Conservation (phyloP, 2,329 filamentous ascomycete genomes). For the Pseudogymnoascus sp. region DNA sequence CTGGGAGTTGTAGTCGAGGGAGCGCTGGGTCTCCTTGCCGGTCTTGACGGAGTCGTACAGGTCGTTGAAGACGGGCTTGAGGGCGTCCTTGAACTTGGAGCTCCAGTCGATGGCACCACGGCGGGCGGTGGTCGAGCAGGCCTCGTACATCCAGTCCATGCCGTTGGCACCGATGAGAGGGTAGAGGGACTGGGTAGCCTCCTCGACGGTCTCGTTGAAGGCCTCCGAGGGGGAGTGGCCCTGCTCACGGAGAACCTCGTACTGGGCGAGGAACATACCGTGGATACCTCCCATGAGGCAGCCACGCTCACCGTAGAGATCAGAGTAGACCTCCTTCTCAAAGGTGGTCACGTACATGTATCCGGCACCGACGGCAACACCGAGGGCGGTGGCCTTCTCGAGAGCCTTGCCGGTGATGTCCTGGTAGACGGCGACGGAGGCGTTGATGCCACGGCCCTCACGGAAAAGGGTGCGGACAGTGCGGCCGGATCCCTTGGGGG, state of each 20-base stretch:
- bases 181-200: constrained; percentile 97
- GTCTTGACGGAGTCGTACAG: constrained; percentile 90
- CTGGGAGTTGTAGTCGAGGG: constrained; percentile 94
- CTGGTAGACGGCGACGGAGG: constrained; percentile 95
- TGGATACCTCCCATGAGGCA: constrained; percentile 99
- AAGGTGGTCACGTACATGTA: constrained; percentile 99
- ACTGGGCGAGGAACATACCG: constrained; percentile 99
- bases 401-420: constrained; percentile 96
- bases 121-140: constrained; percentile 96
- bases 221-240: constrained; percentile 97
- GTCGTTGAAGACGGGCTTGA: constrained; percentile 98
- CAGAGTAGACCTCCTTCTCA: constrained; percentile 99
- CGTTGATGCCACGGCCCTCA: constrained; percentile 99
- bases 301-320: constrained; percentile 98
- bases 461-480: constrained; percentile 98
- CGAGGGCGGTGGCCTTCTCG: constrained; percentile 94
- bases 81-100: constrained; percentile 89
- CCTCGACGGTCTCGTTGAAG: constrained; percentile 99
- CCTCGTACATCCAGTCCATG: constrained; percentile 99
- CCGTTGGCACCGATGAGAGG: constrained; percentile 94
- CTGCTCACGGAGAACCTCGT: constrained; percentile 98
- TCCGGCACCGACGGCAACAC: constrained; percentile 92
- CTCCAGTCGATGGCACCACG: constrained; percentile 99
- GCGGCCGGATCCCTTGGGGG: constrained; percentile 97
- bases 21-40: constrained; percentile 90